These are phyloP conservation scores for Penicillium daleae DNA, from an alignment of 495 filamentous ascomycete species.

Conservation along the genomic window DNA sequence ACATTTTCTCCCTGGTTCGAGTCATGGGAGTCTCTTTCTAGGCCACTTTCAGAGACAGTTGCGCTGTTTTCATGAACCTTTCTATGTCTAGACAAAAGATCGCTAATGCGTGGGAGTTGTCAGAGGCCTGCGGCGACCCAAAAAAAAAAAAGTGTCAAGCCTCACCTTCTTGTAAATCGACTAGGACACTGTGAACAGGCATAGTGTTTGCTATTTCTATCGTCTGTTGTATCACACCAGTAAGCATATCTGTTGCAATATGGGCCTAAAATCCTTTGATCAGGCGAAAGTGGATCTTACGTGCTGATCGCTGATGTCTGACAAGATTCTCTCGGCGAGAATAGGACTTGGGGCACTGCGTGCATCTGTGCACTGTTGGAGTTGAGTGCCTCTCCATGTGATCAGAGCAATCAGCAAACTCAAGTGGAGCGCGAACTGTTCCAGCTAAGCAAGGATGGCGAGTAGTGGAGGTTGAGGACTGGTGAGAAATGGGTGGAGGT, in stretches of 20 bases:
- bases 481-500: too few relatives aligned
- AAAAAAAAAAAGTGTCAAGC: too few relatives aligned
- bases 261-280: neutral
- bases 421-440: neutral
- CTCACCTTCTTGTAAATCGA: neutral
- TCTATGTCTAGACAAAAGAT: neutral
- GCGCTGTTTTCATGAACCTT: neutral
- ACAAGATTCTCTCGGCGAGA: neutral
- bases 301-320: neutral
- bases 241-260: neutral
- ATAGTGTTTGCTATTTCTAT: neutral
- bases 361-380: neutral
- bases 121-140: too few relatives aligned
- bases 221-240: neutral
- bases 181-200: neutral
- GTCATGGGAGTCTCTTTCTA: neutral
- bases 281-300: neutral
- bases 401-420: neutral
- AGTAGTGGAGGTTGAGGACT: neutral
- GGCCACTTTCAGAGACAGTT: neutral
- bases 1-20: neutral
- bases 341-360: neutral
- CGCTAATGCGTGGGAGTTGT: neutral
- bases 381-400: neutral
- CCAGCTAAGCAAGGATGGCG: neutral